Evolutionary conservation across 2,329 filamentous ascomycete genomes (phyloP).

Genomic region (Geoglossum cookeanum): DNA sequence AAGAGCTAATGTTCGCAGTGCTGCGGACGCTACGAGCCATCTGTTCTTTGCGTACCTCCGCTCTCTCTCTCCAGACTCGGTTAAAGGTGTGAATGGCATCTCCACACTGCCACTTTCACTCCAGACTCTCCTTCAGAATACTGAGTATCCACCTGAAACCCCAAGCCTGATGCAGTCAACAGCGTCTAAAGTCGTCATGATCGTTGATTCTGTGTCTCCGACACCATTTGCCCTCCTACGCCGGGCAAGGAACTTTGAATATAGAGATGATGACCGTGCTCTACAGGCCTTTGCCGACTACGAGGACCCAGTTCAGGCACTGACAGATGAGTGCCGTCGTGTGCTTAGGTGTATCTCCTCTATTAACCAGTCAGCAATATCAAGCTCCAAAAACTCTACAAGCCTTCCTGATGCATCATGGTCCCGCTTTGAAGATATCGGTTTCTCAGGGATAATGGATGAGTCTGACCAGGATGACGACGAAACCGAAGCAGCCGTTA

Average conservation of each 20-base stretch:
- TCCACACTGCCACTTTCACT: constrained; percentile 76
- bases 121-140: constrained; percentile 76
- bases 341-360: constrained; percentile 78
- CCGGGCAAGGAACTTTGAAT: constrained; percentile 86
- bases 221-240: constrained; percentile 83
- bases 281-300: constrained; percentile 72
- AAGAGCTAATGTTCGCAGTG: constrained; percentile 31
- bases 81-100: constrained; percentile 54
- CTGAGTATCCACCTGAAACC: constrained; percentile 75
- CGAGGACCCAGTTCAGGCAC: constrained; percentile 68
- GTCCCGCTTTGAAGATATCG: constrained; percentile 92
- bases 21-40: constrained; percentile 89
- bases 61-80: constrained; percentile 63
- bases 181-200: constrained; percentile 87
- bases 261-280: constrained; percentile 71
- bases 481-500: constrained; percentile 5
- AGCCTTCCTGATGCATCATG: constrained; percentile 72
- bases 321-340: constrained; percentile 86
- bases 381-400: constrained; percentile 50
- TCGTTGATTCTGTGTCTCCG: constrained; percentile 84
- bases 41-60: constrained; percentile 94
- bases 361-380: constrained; percentile 66
- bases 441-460: constrained; percentile 60
- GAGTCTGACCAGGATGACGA: constrained; percentile 28
- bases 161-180: constrained; percentile 58